Base-by-base conservation (phyloP, 495 filamentous ascomycete species). In the Lepidopterella palustris region DNA sequence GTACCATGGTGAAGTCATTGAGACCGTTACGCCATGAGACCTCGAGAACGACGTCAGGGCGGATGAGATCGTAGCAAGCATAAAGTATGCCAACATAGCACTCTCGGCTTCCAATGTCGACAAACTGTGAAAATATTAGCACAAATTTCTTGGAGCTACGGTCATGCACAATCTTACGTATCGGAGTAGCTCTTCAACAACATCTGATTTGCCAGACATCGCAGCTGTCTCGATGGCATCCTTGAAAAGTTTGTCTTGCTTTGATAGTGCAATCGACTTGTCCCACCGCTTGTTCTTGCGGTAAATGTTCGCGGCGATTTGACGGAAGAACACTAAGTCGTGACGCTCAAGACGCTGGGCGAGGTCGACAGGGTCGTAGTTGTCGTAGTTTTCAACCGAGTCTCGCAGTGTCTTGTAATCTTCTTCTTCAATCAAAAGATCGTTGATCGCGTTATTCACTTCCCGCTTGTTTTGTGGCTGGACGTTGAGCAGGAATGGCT, bases 221-320 rank as follows among this genome's bases (percentile, higher is more conserved):
- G 95, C 95, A 11, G 95, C 83, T 25, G 95, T 99, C 80, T 99
- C 95, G 64, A 99, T 97, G 26, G 95, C 95, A 80, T 99, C 95
- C 81, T 96, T 97, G 85, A 92, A 99, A 32, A 99, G 79, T 83
- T 95, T 97, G 78, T 99, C 95, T 72, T 97, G 95, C 82, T 99
- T 99, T 10, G 90, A 96, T 48, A 99, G 78, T 51, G 88, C 84
- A 73, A 99, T 97, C n/a, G 93, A 97, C 79, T 97, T 97, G 73
- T 95, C 90, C 95, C 95, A 99, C 59, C 95, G 84, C 85, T 97
- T 97, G 79, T 96, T 97, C 82, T 97, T 97, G 62, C 95, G 90
- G 79, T 97, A 99, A 76, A 99, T 97, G 79, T 82, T 95, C 64
- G 95, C 90, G 9, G 95, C 92, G 67, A 97, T 95, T 77, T 99